Percentiles rank a stretch among this genome's conserved stretches.
These are phyloP conservation scores for Didymella pomorum DNA, from an alignment of 2,329 filamentous ascomycete species.

Conservation along the genomic window DNA sequence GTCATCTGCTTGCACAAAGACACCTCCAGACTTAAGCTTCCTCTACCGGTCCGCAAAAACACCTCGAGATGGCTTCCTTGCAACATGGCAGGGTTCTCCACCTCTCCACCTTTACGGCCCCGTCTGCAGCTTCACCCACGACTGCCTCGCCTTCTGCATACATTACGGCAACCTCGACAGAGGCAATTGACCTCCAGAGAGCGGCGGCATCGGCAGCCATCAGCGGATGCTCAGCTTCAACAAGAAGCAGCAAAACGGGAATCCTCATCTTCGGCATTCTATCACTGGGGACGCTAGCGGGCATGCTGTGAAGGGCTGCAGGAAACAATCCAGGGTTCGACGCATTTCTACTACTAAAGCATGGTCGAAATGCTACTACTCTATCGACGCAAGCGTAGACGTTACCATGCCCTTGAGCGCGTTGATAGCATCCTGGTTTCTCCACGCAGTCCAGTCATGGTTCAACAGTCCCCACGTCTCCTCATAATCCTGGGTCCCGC, in stretches of 20 bases:
- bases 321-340: not conserved
- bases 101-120: not conserved
- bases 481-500: conserved; percentile 59
- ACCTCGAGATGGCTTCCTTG: not conserved
- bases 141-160: not conserved
- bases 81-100: conserved; percentile 3
- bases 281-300: not conserved
- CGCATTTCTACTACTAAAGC: no score
- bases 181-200: not conserved
- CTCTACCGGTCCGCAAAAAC: no score
- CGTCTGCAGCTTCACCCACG: not conserved
- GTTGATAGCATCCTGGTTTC: conserved; percentile 48
- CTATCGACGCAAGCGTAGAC: conserved; percentile 26
- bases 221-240: not conserved
- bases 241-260: not conserved
- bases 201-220: not conserved
- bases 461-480: conserved; percentile 63
- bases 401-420: conserved; percentile 63
- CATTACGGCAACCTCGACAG: not conserved
- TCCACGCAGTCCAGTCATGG: conserved; percentile 53
- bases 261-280: not conserved
- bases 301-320: not conserved
- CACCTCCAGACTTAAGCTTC: not conserved
- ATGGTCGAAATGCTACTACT: not conserved
- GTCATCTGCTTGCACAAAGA: not conserved